A percentile compares a stretch with the other conserved stretches of the same genome.
Conservation (phyloP, 768 basidiomycete genomes). For the Suillus variegatus region DNA sequence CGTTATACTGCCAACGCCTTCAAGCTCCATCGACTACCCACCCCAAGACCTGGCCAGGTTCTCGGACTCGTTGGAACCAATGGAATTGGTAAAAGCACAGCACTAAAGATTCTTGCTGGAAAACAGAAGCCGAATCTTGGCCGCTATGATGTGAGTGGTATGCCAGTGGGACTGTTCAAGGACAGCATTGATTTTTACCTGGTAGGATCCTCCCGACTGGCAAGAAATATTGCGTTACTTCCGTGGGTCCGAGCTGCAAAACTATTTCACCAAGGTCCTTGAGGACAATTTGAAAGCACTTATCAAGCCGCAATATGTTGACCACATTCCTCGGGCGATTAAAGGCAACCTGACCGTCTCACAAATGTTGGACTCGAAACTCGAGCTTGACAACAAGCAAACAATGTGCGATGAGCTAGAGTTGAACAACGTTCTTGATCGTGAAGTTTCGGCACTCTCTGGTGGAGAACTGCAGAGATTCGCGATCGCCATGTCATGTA, state of each 20-base stretch:
- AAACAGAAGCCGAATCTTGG: constrained; percentile 98
- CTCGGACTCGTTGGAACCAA: constrained; percentile 99
- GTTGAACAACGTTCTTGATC: constrained; percentile 80
- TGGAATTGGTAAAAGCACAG: constrained; percentile 99
- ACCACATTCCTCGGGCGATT: constrained; percentile 96
- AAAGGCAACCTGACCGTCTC: constrained; percentile 85
- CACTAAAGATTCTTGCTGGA: constrained; percentile 93
- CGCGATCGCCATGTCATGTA: constrained; percentile 96
- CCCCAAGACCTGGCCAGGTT: constrained; percentile 96
- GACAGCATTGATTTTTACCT: constrained; percentile 7
- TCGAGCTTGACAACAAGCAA: constrained; percentile 88
- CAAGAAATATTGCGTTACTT: constrained; percentile 98
- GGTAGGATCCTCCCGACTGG: constrained; percentile 97
- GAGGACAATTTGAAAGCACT: constrained; percentile 98
- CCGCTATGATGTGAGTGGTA: constrained; percentile 79
- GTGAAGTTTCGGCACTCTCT: constrained; percentile 84
- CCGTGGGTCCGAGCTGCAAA: constrained; percentile 97
- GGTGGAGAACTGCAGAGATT: constrained; percentile 98
- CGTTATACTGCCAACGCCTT: constrained; percentile 98
- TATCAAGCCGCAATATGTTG: constrained; percentile 99
- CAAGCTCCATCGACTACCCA: constrained; percentile 97
- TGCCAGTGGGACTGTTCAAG: neutral
- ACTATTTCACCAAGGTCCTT: constrained; percentile 98
- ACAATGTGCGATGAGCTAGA: constrained; percentile 85
- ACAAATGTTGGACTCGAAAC: constrained; percentile 91